These are phyloP conservation scores for Psilocybe tampanensis DNA, from an alignment of 768 basidiomycete species.

Conservation along the genomic window DNA sequence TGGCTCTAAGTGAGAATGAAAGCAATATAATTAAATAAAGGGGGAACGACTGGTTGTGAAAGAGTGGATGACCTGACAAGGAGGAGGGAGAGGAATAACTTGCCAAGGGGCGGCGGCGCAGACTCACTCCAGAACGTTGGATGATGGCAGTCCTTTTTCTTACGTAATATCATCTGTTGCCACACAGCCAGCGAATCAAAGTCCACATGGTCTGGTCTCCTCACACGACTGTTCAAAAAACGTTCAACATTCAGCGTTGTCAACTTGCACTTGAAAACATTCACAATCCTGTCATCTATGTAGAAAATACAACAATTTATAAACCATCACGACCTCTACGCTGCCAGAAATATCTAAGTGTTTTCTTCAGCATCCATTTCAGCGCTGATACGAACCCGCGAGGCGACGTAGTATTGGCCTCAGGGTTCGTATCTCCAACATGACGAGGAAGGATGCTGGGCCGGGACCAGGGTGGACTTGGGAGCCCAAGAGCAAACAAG, in stretches of 20 bases:
- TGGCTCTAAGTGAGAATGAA: conserved; percentile 11
- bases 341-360: conserved; percentile 16
- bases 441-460: conserved; percentile 9
- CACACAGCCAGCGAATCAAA: background rate
- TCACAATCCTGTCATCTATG: background rate
- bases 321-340: conserved; percentile 1
- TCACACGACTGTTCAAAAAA: background rate
- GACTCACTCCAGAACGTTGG: too few relatives aligned
- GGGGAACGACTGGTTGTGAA: conserved; percentile 10
- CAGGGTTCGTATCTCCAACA: conserved; percentile 3
- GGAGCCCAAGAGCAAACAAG: conserved; percentile 8
- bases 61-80: conserved; percentile 7
- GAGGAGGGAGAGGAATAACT: background rate
- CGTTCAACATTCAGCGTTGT: too few relatives aligned
- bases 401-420: background rate
- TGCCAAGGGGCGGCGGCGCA: background rate
- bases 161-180: background rate
- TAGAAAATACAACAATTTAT: background rate
- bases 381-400: conserved; percentile 12
- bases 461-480: conserved; percentile 8
- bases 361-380: conserved; percentile 16
- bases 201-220: background rate
- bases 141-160: background rate
- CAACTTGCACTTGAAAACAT: background rate
- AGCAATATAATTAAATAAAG: conserved; percentile 9